Conservation (phyloP, 192 early-diverging fungal species). For the Coemansia erecta region DNA sequence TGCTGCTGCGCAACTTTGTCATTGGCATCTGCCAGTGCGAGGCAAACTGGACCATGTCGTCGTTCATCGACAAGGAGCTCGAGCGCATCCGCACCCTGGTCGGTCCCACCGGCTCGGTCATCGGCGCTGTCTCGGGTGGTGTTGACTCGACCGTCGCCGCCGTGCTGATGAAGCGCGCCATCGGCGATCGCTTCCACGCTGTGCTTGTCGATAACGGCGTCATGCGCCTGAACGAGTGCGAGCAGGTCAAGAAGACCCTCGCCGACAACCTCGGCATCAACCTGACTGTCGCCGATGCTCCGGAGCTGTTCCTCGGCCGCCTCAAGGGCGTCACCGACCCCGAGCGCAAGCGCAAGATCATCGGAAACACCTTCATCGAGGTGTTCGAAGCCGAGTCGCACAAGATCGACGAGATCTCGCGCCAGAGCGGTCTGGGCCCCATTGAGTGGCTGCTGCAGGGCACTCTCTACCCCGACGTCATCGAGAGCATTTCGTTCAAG, state of each 20-base stretch:
- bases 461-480: conserved; percentile 98
- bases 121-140: conserved; percentile 96
- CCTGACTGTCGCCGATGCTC: conserved; percentile 86
- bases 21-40: conserved; percentile 79
- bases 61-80: conserved; percentile 98
- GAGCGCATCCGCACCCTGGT: conserved; percentile 88
- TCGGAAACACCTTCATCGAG: conserved; percentile 98
- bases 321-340: conserved; percentile 93
- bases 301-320: conserved; percentile 77
- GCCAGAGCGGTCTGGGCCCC: conserved; percentile 67
- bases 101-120: conserved; percentile 86
- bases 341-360: conserved; percentile 98
- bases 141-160: conserved; percentile 97
- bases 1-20: conserved; percentile 92
- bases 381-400: conserved; percentile 94
- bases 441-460: conserved; percentile 97
- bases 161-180: conserved; percentile 93
- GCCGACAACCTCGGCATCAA: conserved; percentile 93
- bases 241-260: conserved; percentile 76
- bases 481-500: conserved; percentile 99
- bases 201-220: conserved; percentile 98
- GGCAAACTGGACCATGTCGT: conserved; percentile 94
- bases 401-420: conserved; percentile 77
- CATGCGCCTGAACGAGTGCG: conserved; percentile 97
- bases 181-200: conserved; percentile 98